A percentile compares a stretch with the other conserved stretches of the same genome.
These are phyloP conservation scores for Baorangia bicolor DNA, from an alignment of 768 basidiomycete genomes.

Conservation along the genomic window DNA sequence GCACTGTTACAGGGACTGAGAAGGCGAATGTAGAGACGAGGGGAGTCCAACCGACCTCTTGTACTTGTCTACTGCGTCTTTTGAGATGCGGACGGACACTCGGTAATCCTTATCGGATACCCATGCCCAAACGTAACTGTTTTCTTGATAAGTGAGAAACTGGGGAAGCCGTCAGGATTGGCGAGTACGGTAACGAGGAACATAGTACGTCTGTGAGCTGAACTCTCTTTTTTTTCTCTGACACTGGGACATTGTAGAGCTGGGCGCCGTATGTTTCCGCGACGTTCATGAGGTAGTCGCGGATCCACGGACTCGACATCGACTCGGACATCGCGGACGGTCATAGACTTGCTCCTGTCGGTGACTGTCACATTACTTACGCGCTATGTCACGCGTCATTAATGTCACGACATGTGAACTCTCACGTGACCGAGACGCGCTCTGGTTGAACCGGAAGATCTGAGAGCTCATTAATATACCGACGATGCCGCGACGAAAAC, in stretches of 20 bases:
- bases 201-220: constrained; percentile 58
- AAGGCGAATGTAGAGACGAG: not conserved
- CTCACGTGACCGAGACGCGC: constrained; percentile 20
- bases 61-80: constrained; percentile 48
- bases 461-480: not conserved
- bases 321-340: constrained; percentile 36
- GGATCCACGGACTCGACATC: constrained; percentile 54
- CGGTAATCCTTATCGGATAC: constrained; percentile 55
- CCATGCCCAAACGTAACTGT: constrained; percentile 59
- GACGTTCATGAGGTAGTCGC: constrained; percentile 46
- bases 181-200: not conserved
- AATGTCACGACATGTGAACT: constrained; percentile 14
- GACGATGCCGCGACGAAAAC: constrained; percentile 26
- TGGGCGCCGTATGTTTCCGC: constrained; percentile 54
- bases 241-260: constrained; percentile 22
- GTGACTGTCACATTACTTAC: too few species aligned
- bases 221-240: constrained; percentile 47
- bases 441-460: not conserved
- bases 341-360: constrained; percentile 4
- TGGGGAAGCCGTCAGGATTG: constrained; percentile 25
- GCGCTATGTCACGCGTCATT: constrained; percentile 20
- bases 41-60: constrained; percentile 33
- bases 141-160: constrained; percentile 54
- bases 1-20: constrained; percentile 18
- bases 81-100: constrained; percentile 55